Percentiles rank a stretch among this genome's conserved stretches.
Conservation (phyloP, 2,329 filamentous ascomycete species). For the Penicillium sclerotigenum region DNA sequence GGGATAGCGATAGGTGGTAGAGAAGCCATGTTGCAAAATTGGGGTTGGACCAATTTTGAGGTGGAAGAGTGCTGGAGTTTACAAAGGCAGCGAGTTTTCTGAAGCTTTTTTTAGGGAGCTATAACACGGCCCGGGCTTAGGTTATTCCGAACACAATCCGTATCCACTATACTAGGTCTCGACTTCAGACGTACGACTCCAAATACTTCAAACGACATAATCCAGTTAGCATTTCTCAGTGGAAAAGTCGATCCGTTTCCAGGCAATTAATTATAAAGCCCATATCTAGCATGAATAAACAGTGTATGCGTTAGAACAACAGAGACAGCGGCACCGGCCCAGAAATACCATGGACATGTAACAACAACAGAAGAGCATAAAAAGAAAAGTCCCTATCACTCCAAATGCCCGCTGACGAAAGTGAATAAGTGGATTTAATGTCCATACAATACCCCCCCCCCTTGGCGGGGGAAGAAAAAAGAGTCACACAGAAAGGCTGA, state of each 20-base stretch:
- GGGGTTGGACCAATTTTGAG: neutral
- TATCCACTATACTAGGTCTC: neutral
- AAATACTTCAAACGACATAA: neutral
- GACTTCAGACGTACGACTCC: neutral
- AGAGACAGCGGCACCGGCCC: conserved; percentile 18
- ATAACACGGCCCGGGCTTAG: conserved; percentile 11
- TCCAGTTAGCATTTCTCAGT: neutral
- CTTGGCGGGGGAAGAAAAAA: conserved; percentile 18
- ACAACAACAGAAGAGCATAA: conserved; percentile 15
- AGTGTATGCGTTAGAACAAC: conserved; percentile 29
- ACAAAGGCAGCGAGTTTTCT: conserved; percentile 8
- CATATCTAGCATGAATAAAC: conserved; percentile 31
- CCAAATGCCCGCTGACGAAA: conserved; percentile 36
- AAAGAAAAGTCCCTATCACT: conserved; percentile 24
- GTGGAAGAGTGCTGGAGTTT: neutral
- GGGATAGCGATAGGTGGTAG: conserved; percentile 64
- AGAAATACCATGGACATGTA: conserved; percentile 18
- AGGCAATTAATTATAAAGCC: conserved; percentile 22
- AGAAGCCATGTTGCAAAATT: conserved; percentile 32
- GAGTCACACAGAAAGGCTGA: conserved; percentile 6
- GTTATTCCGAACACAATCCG: conserved; percentile 8
- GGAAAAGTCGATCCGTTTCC: neutral
- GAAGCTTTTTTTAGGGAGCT: conserved; percentile 16
- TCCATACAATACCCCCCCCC: conserved; percentile 32
- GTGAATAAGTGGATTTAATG: conserved; percentile 30